phyloP scores from a whole-genome alignment of 768 basidiomycete species.

The Dioszegia hungarica region DNA sequence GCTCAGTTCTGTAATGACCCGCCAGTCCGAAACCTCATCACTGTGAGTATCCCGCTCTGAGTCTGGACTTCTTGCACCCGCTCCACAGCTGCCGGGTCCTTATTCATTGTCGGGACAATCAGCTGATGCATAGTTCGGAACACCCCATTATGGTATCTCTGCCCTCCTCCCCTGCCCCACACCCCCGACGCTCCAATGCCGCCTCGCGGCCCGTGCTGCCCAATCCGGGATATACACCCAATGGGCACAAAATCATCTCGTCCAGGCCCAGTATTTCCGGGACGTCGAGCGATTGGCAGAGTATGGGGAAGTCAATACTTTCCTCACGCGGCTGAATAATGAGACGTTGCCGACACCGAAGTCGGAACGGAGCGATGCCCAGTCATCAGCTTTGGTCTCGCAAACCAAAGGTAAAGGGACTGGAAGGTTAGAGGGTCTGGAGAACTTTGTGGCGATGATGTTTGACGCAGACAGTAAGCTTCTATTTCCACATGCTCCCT shows the following conservation, averaged over 20 bases:
- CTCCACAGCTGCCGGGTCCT: too few relatives aligned
- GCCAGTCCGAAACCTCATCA: conserved; percentile 49
- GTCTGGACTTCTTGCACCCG: background rate
- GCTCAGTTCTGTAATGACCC: conserved; percentile 48
- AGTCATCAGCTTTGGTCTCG: background rate
- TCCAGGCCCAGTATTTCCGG: conserved; percentile 51
- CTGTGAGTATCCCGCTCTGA: conserved; percentile 38
- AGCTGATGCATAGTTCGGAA: conserved; percentile 38
- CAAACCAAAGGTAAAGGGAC: background rate
- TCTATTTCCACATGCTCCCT: background rate
- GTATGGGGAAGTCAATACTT: conserved; percentile 43
- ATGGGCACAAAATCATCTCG: conserved; percentile 43
- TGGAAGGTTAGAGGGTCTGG: conserved; percentile 14
- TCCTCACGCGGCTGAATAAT: conserved; percentile 47
- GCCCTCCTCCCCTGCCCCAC: conserved; percentile 51
- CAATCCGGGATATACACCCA: conserved; percentile 42
- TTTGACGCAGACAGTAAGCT: conserved; percentile 46
- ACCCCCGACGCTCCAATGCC: conserved; percentile 42
- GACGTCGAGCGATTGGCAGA: conserved; percentile 49
- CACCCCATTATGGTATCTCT: conserved; percentile 48
- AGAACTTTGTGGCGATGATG: conserved; percentile 35
- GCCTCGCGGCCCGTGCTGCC: conserved; percentile 43
- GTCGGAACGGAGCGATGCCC: background rate
- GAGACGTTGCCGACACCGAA: conserved; percentile 36
- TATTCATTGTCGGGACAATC: background rate